Base-by-base conservation (phyloP, 2,329 filamentous ascomycete genomes). In the Trichoderma atroviride region DNA sequence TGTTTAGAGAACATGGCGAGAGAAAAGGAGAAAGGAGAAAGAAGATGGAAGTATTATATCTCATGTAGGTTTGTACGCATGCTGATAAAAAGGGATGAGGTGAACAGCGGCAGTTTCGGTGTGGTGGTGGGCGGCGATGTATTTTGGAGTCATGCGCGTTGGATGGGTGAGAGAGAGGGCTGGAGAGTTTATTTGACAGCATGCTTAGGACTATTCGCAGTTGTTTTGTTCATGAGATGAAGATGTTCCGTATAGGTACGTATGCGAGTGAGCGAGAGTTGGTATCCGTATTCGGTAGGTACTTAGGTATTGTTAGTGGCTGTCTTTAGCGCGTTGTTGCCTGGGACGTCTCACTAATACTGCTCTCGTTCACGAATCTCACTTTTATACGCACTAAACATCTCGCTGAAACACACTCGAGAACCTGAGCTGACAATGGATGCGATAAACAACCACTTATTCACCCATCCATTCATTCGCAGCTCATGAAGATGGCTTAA, bases 311-410 rank as follows among this genome's bases (percentile, higher is more conserved):
- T 24, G 29, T 31, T 27, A 27, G 53, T 47, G 63, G 53, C 37
- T 43, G 37, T 5, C 16, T 22, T 57, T 57, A 57, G 63, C 52
- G 52, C 14, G 63, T 31, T 58, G 63, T 58, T 56, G 63, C 63
- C 63, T 66, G 37, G 19, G 60, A 24, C 31, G 35, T 33, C 19
- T 40, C 58, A 11, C 58, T 61, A 27, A 50, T 50, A 50, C n/a
- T 24, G 22, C 47, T 22, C 47, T 50, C 11, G 9, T 50, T 22
- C 9, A 24, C 22, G 10, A 22, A 24, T 13, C 47, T 50, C n/a
- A 24, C 47, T 50, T 24, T 50, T 50, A 50, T 50, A 24, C 47
- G 22, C 40, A 4, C 47, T 22, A 9, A n/a, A 27, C 24, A n/a
- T 43, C 40, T 35, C 24, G 24, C 58, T 22, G 35, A 60, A 60